These are phyloP conservation scores for Sungouiozyma ichnusensis DNA, from an alignment of 805 yeast genomes.

Conservation along the genomic window DNA sequence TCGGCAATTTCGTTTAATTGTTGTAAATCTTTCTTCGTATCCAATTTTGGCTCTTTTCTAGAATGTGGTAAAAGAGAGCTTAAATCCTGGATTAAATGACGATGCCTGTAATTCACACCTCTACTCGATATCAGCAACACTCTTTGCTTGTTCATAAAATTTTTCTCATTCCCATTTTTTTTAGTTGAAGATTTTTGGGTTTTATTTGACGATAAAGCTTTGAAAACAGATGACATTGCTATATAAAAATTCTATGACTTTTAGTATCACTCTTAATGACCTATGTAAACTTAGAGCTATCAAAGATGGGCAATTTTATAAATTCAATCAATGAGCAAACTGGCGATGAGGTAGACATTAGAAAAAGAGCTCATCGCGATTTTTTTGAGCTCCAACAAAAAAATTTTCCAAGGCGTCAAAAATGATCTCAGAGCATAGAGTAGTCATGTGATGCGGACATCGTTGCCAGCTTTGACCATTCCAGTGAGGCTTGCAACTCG, in stretches of 20 bases:
- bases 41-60: slow-evolving; percentile 92
- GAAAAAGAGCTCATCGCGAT: slow-evolving; percentile 2
- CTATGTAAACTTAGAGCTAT: background rate
- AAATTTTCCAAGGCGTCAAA: slow-evolving; percentile 5
- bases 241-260: background rate
- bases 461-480: too few relatives aligned
- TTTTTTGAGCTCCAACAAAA: slow-evolving; percentile 1
- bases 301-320: background rate
- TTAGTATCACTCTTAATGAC: background rate
- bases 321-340: background rate
- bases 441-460: too few relatives aligned
- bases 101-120: slow-evolving; percentile 91
- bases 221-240: slow-evolving; percentile 61
- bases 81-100: slow-evolving; percentile 83
- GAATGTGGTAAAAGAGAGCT: slow-evolving; percentile 80
- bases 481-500: too few relatives aligned
- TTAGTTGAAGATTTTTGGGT: slow-evolving; percentile 19
- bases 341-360: background rate
- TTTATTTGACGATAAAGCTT: slow-evolving; percentile 45
- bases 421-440: too few relatives aligned
- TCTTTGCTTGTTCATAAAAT: slow-evolving; percentile 76
- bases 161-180: slow-evolving; percentile 31
- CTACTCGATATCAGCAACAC: slow-evolving; percentile 84
- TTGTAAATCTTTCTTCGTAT: slow-evolving; percentile 77
- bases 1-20: slow-evolving; percentile 95